phyloP scores from a whole-genome alignment of 2,329 filamentous ascomycete genomes.

The Epicoccum sorghinum region DNA sequence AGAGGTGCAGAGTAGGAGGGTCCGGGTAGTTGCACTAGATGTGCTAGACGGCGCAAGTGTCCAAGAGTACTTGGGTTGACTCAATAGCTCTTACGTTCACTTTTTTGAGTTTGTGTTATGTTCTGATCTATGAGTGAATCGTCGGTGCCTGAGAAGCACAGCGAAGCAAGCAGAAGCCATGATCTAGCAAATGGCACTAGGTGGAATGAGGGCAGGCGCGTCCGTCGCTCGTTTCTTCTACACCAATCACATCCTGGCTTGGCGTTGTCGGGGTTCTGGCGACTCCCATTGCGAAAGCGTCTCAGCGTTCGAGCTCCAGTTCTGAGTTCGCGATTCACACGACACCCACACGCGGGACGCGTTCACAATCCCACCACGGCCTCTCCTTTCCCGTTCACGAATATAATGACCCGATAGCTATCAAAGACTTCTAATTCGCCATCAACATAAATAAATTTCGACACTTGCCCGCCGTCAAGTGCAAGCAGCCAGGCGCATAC shows the following conservation, averaged over 20 bases:
- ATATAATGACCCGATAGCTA: constrained; percentile 37
- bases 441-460: constrained; percentile 26
- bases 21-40: no score
- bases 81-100: no score
- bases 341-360: constrained; percentile 38
- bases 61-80: no score
- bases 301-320: constrained; percentile 28
- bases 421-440: constrained; percentile 30
- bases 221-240: background rate
- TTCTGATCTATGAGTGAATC: background rate
- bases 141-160: background rate
- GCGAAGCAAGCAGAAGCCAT: constrained; percentile 12
- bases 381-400: constrained; percentile 35
- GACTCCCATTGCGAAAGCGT: constrained; percentile 15
- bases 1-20: no score
- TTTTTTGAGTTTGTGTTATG: no score
- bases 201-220: background rate
- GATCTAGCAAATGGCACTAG: background rate
- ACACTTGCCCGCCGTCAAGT: constrained; percentile 13
- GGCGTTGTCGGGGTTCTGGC: constrained; percentile 11
- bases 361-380: constrained; percentile 32
- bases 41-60: no score
- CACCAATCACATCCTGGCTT: constrained; percentile 6
- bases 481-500: constrained; percentile 20
- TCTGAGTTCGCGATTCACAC: constrained; percentile 36